Evolutionary conservation across 805 yeast genomes (phyloP).

Genomic region (Candida glaebosa): DNA sequence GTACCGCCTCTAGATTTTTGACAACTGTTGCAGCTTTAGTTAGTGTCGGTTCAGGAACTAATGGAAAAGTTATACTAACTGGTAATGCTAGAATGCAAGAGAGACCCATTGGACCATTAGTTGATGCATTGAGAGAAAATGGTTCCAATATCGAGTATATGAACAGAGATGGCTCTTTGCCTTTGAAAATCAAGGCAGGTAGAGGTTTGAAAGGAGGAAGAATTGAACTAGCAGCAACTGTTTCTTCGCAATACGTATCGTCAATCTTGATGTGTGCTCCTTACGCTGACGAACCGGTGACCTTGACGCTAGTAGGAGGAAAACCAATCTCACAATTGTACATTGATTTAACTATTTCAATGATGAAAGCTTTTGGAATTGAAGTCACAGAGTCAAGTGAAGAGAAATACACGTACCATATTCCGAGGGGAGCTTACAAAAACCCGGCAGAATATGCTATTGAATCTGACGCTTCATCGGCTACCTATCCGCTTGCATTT

Average conservation of each 20-base stretch:
- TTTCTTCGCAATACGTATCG: constrained; percentile 96
- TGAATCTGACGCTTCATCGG: constrained; percentile 97
- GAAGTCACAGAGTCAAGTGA: constrained; percentile 63
- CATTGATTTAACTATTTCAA: constrained; percentile 93
- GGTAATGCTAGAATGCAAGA: constrained; percentile 98
- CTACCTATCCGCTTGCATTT: constrained; percentile 95
- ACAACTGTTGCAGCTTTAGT: constrained; percentile 91
- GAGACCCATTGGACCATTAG: constrained; percentile 94
- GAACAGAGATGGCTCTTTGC: constrained; percentile 78
- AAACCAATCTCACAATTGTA: constrained; percentile 94
- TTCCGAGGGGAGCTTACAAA: constrained; percentile 76
- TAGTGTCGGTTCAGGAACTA: constrained; percentile 31
- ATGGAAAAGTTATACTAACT: constrained; percentile 58
- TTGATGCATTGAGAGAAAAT: constrained; percentile 80
- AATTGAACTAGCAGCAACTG: constrained; percentile 91
- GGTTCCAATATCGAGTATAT: constrained; percentile 74
- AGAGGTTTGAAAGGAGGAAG: constrained; percentile 81
- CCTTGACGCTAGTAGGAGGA: constrained; percentile 87
- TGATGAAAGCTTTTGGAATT: constrained; percentile 92
- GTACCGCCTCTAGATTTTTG: constrained; percentile 94
- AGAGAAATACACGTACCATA: constrained; percentile 81
- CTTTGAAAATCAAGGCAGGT: constrained; percentile 69
- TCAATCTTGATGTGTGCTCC: constrained; percentile 98
- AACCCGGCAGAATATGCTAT: constrained; percentile 85
- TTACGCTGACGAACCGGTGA: constrained; percentile 84